These are phyloP conservation scores for Abelmoschus esculentus DNA, from an alignment of 345 rosid genomes.

Conservation along the genomic window DNA sequence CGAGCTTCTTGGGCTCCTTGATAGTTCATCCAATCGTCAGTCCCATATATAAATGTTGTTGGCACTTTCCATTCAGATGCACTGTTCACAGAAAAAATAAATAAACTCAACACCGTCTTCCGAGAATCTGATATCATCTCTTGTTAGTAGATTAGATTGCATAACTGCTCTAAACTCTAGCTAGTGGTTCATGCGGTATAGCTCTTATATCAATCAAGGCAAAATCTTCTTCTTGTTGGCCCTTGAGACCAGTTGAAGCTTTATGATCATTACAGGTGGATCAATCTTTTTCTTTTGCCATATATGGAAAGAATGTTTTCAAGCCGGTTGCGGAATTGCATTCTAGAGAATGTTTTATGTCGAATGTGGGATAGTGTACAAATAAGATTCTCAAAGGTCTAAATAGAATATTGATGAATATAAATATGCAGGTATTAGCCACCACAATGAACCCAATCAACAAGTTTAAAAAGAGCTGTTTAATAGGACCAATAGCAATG, in stretches of 20 bases:
- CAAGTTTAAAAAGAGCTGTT: too few relatives aligned
- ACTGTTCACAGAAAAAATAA: constrained; percentile 31
- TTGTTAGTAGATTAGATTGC: not conserved
- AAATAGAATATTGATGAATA: not conserved
- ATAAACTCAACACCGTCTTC: not conserved
- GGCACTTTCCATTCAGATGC: constrained; percentile 98
- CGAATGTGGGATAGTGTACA: not conserved
- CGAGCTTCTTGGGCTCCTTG: constrained; percentile 77
- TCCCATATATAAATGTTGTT: constrained; percentile 81
- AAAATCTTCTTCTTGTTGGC: not conserved
- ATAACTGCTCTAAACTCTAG: not conserved
- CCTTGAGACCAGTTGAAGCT: not conserved
- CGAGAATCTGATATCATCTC: not conserved
- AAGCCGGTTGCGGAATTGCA: not conserved
- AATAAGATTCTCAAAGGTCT: not conserved
- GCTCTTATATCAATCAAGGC: not conserved
- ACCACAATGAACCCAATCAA: not conserved
- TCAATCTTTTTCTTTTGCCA: not conserved
- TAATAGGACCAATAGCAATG: not conserved
- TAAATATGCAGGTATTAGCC: not conserved
- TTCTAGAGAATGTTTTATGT: not conserved
- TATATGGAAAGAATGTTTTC: not conserved
- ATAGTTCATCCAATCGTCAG: constrained; percentile 87
- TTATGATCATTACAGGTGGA: not conserved
- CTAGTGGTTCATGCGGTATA: not conserved